phyloP scores from a whole-genome alignment of 2,329 filamentous ascomycete species.

The Botryotinia convoluta region DNA sequence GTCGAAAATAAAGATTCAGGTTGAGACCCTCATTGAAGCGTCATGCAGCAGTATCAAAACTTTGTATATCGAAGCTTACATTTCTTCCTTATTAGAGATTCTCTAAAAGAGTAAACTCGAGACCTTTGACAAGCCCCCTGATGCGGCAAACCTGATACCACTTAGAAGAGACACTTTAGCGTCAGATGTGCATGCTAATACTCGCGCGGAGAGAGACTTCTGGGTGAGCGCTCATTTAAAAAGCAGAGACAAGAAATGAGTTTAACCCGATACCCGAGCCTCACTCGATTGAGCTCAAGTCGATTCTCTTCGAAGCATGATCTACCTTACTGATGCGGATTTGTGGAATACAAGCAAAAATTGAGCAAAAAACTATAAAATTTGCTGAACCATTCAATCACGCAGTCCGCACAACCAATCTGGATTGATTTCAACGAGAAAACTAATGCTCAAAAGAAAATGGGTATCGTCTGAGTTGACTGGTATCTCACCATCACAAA shows the following conservation, averaged over 20 bases:
- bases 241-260: no score
- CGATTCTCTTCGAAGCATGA: neutral
- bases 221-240: no score
- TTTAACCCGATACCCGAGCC: no score
- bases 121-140: accelerated
- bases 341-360: neutral
- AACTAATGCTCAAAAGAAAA: neutral
- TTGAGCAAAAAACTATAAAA: neutral
- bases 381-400: neutral
- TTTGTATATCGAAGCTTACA: no score
- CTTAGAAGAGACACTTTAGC: no score
- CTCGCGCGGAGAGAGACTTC: no score
- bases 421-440: accelerated
- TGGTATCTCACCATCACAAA: neutral
- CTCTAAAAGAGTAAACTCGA: accelerated
- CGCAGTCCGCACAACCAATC: neutral
- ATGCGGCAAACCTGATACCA: no score
- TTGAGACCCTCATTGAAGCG: no score
- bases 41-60: no score
- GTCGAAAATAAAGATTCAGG: no score
- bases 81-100: no score
- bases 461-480: neutral
- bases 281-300: neutral
- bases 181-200: no score
- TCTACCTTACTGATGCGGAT: neutral